Evolutionary conservation across 352 stramenopile genomes (phyloP).

Genomic region (Pythium aphanidermatum): DNA sequence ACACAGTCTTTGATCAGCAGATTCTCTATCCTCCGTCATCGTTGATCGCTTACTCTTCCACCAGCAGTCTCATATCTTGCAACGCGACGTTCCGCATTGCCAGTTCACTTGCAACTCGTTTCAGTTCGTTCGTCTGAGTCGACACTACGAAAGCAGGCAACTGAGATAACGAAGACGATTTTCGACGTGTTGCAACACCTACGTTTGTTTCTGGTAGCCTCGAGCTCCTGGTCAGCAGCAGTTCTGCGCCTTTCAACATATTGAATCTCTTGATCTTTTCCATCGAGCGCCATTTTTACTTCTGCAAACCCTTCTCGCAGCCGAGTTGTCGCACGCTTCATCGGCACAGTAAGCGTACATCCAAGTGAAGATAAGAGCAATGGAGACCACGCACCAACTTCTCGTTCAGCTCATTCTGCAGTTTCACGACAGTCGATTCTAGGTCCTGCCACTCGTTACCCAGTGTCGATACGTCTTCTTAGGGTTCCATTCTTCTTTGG

Average conservation of each 20-base stretch:
- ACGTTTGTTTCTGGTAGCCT: slow-evolving; percentile 31
- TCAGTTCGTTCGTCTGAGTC: slow-evolving; percentile 12
- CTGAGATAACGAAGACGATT: too few species aligned
- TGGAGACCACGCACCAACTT: slow-evolving; percentile 25
- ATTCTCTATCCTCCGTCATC: too few species aligned
- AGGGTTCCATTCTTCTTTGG: too few species aligned
- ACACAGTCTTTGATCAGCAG: neutral
- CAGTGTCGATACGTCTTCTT: slow-evolving; percentile 25
- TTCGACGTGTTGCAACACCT: neutral
- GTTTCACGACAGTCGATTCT: too few species aligned
- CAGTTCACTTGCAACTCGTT: slow-evolving; percentile 28
- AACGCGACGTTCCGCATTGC: slow-evolving; percentile 26
- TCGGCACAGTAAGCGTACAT: neutral
- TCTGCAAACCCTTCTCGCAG: slow-evolving; percentile 49
- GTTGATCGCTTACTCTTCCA: slow-evolving; percentile 48
- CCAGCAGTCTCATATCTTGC: slow-evolving; percentile 43
- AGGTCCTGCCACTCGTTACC: too few species aligned
- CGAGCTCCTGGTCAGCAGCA: slow-evolving; percentile 23
- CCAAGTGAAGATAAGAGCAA: too few species aligned
- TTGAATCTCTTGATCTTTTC: slow-evolving; percentile 36
- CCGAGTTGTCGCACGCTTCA: slow-evolving; percentile 39
- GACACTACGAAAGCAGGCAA: too few species aligned
- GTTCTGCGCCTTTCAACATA: slow-evolving; percentile 27
- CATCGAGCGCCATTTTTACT: slow-evolving; percentile 36
- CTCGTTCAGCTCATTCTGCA: slow-evolving; percentile 48